These are phyloP conservation scores for Aspergillus melleus DNA, from an alignment of 2,329 filamentous ascomycete species.

Conservation along the genomic window DNA sequence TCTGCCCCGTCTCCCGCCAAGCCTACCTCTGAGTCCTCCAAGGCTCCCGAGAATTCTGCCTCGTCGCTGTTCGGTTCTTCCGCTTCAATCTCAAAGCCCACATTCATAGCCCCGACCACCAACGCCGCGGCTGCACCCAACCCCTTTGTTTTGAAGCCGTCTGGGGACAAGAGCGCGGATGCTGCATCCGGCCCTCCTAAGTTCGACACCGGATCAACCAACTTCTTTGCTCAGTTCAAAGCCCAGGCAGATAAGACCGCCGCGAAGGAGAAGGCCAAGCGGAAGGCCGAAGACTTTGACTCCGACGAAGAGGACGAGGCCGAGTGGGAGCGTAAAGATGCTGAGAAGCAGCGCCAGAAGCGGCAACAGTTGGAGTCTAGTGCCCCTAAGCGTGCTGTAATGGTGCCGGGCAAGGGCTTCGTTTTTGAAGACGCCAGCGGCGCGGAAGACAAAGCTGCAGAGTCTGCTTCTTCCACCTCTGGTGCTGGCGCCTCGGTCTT, in stretches of 20 bases:
- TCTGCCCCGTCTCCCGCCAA: slow-evolving; percentile 23
- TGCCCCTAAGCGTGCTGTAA: slow-evolving; percentile 33
- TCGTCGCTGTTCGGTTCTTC: slow-evolving; percentile 13
- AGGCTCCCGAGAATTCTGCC: slow-evolving; percentile 11
- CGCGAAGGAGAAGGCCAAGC: slow-evolving; percentile 48
- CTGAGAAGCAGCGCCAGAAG: slow-evolving; percentile 49
- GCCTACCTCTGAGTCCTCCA: slow-evolving; percentile 17
- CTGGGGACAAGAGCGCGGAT: slow-evolving; percentile 7
- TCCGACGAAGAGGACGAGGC: slow-evolving; percentile 54
- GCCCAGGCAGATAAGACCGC: slow-evolving; percentile 39
- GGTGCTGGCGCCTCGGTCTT: slow-evolving; percentile 27
- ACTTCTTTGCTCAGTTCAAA: slow-evolving; percentile 47
- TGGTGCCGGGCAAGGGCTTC: slow-evolving; percentile 34
- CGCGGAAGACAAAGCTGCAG: slow-evolving; percentile 20
- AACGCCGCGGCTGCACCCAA: slow-evolving; percentile 14
- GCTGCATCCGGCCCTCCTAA: slow-evolving; percentile 30
- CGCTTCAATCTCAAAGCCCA: slow-evolving; percentile 13
- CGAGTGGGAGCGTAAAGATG: slow-evolving; percentile 49
- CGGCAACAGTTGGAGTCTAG: slow-evolving; percentile 41
- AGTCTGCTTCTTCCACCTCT: slow-evolving; percentile 10
- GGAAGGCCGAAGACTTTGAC: slow-evolving; percentile 53
- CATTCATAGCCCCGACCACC: slow-evolving; percentile 12
- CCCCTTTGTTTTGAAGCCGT: slow-evolving; percentile 24
- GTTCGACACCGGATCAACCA: slow-evolving; percentile 30
- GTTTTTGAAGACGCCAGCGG: slow-evolving; percentile 30